phyloP scores from a whole-genome alignment of 2,329 filamentous ascomycete genomes.

The Aspergillus cejpii region DNA sequence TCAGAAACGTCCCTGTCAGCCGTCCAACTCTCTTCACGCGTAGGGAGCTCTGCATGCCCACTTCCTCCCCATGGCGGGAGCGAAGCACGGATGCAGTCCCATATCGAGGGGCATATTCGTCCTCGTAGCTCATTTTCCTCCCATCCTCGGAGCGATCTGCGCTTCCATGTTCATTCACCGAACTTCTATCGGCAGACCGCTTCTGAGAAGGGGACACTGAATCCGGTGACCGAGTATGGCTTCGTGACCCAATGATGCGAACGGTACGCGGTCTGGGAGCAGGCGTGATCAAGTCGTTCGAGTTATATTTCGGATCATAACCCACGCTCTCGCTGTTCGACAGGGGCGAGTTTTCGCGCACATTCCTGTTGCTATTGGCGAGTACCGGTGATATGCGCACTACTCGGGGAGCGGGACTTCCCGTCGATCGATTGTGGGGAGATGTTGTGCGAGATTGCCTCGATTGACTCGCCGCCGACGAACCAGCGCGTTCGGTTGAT shows the following conservation, averaged over 20 bases:
- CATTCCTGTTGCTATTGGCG: constrained; percentile 25
- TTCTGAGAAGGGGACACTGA: constrained; percentile 35
- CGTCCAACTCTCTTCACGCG: constrained; percentile 71
- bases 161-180: constrained; percentile 28
- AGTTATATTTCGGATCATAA: constrained; percentile 19
- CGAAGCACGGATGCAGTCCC: constrained; percentile 36
- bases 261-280: constrained; percentile 41
- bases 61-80: constrained; percentile 53
- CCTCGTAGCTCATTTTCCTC: constrained; percentile 27
- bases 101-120: constrained; percentile 29
- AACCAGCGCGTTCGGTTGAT: constrained; percentile 22
- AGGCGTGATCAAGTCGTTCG: constrained; percentile 42
- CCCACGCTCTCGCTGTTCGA: constrained; percentile 31
- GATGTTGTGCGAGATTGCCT: constrained; percentile 33
- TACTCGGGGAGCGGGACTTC: constrained; percentile 40
- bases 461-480: constrained; percentile 25
- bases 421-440: constrained; percentile 34
- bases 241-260: constrained; percentile 38
- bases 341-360: constrained; percentile 36
- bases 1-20: constrained; percentile 68
- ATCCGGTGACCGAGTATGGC: constrained; percentile 36
- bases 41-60: constrained; percentile 64
- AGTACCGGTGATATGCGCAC: constrained; percentile 35
- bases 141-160: constrained; percentile 32
- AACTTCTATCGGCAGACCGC: constrained; percentile 27